Conservation (phyloP, 139 green algal genomes). For the Chlamydomonas schloesseri region DNA sequence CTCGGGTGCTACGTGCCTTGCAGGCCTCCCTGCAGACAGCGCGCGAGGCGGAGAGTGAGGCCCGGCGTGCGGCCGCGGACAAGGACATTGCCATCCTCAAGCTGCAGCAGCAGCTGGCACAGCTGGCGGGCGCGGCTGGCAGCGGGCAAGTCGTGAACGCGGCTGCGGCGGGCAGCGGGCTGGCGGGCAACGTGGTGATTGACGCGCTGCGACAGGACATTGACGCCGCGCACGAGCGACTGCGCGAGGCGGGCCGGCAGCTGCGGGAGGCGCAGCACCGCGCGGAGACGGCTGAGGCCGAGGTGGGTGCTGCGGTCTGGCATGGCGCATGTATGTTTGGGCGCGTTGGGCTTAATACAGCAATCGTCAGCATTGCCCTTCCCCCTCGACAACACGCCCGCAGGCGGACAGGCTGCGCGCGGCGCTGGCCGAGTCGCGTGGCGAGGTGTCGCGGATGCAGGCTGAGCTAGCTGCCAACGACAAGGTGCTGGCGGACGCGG, state of each 20-base stretch:
- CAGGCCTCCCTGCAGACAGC: not conserved
- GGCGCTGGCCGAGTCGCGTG: not conserved
- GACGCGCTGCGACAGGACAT: conserved; percentile 36
- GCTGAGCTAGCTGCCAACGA: conserved; percentile 34
- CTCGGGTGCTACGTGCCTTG: too few relatives aligned
- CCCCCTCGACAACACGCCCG: too few relatives aligned
- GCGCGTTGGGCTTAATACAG: too few relatives aligned
- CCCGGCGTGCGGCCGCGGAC: conserved; percentile 2
- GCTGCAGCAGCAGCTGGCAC: conserved; percentile 35
- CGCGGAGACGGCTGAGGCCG: conserved; percentile 24
- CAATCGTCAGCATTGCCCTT: too few relatives aligned
- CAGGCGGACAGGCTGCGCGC: not conserved
- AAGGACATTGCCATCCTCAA: conserved; percentile 21
- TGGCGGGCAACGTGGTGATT: conserved; percentile 26
- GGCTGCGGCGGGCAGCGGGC: not conserved
- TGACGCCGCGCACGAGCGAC: conserved; percentile 40
- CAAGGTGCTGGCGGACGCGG: conserved; percentile 24
- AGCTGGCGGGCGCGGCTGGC: not conserved
- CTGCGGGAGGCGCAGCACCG: conserved; percentile 25
- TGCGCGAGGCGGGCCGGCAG: conserved; percentile 29
- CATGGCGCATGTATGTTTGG: too few relatives aligned
- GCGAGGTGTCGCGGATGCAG: not conserved
- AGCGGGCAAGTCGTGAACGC: too few relatives aligned
- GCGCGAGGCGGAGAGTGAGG: conserved; percentile 3
- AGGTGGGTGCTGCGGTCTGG: conserved; percentile 4